A percentile compares a stretch with the other conserved stretches of the same genome.
These are phyloP conservation scores for Berkeleyomyces basicola DNA, from an alignment of 2,329 filamentous ascomycete species.

Conservation along the genomic window DNA sequence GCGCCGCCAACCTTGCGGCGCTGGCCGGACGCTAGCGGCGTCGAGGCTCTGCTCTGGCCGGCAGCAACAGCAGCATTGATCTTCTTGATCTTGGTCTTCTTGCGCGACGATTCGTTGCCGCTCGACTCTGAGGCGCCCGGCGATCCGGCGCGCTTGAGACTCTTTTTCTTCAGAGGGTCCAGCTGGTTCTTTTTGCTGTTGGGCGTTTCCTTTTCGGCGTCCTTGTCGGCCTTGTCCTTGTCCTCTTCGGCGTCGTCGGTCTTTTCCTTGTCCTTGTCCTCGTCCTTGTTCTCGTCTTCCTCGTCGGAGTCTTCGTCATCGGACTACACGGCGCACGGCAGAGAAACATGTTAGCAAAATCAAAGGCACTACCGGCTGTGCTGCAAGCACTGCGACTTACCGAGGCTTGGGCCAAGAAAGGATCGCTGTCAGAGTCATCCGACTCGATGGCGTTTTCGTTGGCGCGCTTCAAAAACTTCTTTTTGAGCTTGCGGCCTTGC, in stretches of 20 bases:
- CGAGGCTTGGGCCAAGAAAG: constrained; percentile 21
- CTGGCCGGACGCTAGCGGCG: constrained; percentile 22
- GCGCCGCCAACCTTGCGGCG: constrained; percentile 28
- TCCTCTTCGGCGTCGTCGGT: constrained; percentile 34
- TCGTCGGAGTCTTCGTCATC: constrained; percentile 22
- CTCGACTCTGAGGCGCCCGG: constrained; percentile 81
- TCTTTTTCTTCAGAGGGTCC: constrained; percentile 39
- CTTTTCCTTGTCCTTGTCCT: constrained; percentile 38
- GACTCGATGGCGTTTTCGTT: constrained; percentile 75
- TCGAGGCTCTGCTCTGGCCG: constrained; percentile 24
- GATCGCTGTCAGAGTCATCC: constrained; percentile 35
- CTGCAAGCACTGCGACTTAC: constrained; percentile 16
- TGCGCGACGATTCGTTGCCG: constrained; percentile 75
- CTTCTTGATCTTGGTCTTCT: constrained; percentile 52
- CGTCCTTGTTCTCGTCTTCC: constrained; percentile 24
- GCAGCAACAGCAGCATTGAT: constrained; percentile 14
- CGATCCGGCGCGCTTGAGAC: constrained; percentile 70
- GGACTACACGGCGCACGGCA: background rate
- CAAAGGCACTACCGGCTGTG: background rate
- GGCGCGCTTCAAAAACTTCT: constrained; percentile 69
- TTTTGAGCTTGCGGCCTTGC: constrained; percentile 61
- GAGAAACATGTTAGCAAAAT: background rate
- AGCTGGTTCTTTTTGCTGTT: constrained; percentile 28
- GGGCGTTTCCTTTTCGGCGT: constrained; percentile 39
- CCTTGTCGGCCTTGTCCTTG: constrained; percentile 41